phyloP scores from a whole-genome alignment of 2,329 filamentous ascomycete species.

The Drechslerella coelobrocha region DNA sequence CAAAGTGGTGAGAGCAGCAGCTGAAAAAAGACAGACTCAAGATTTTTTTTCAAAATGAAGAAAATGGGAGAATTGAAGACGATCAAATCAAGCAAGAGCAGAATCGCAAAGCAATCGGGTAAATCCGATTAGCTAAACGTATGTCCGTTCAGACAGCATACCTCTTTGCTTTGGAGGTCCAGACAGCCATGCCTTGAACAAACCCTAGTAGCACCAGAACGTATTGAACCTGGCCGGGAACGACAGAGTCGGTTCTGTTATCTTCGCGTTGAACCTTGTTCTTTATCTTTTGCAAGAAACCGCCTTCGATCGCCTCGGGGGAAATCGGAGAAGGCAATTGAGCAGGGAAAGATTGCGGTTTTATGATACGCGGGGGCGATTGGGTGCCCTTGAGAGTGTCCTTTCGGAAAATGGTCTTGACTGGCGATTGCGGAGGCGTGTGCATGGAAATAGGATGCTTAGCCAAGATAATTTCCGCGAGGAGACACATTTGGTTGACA shows the following conservation, averaged over 20 bases:
- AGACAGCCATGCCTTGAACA: constrained; percentile 54
- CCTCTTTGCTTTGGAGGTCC: constrained; percentile 54
- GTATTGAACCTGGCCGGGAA: constrained; percentile 49
- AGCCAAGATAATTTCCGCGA: constrained; percentile 24
- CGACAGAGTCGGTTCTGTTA: constrained; percentile 6
- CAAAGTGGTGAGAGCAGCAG: no score
- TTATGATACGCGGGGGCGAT: constrained; percentile 16
- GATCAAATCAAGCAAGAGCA: no score
- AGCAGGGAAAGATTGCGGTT: neutral
- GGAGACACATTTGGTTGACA: constrained; percentile 38
- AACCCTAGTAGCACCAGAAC: constrained; percentile 54
- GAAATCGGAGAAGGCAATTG: neutral
- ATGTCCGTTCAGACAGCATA: constrained; percentile 51
- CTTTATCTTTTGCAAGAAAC: no score
- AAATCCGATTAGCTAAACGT: neutral
- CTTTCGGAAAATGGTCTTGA: constrained; percentile 25
- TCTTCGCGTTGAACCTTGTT: constrained; percentile 8
- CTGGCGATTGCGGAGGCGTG: constrained; percentile 14
- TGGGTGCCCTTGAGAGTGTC: constrained; percentile 23
- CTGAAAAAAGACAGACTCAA: no score
- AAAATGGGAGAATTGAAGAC: no score
- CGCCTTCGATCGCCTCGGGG: neutral
- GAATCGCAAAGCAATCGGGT: no score
- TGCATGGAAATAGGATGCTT: constrained; percentile 20
- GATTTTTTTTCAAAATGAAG: no score